Base-by-base conservation (phyloP, 768 basidiomycete genomes). In the Tubosaeta sp. region DNA sequence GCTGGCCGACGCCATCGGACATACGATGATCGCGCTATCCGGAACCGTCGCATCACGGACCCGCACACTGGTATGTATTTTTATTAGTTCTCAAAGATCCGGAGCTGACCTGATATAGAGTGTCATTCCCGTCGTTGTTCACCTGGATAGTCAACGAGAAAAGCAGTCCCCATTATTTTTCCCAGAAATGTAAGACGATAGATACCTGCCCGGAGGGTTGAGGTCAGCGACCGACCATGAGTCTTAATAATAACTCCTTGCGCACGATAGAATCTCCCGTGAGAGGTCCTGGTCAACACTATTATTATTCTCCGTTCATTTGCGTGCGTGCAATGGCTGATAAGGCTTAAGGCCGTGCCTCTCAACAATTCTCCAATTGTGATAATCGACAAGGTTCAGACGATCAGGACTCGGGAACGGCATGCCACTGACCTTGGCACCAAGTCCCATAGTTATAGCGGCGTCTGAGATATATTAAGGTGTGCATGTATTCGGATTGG, bases 141-240 rank as follows among this genome's bases (percentile, higher is more conserved):
- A 89, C 62, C 68, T 88, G 83, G 43, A 92, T 71, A 1, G 91
- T 91, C 33, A n/a, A n/a, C n/a, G n/a, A n/a, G n/a, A n/a, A n/a
- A n/a, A n/a, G n/a, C n/a, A n/a, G n/a, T n/a, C n/a, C n/a, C n/a
- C n/a, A n/a, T n/a, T n/a, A n/a, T n/a, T n/a, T n/a, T n/a, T n/a
- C n/a, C n/a, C n/a, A n/a, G n/a, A 76, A 66, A 29, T 29, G 9
- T 77, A 83, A 2, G 73, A 75, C 39, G 61, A 27, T 35, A 72
- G 69, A 47, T 64, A 62, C 14, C 64, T 29, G 29, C 69, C 63
- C 14, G 63, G 63, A 11, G 76, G 71, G 38, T 73, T 75, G 72
- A 92, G 92, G 57, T 86, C 72, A 42, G 73, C 43, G 64, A 89
- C 88, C 4, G 75, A 77, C 4, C 79, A 81, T 4, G 88, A 84